Base-by-base conservation (phyloP, 306 rosid species). In the Pyrus bretschneideri region DNA sequence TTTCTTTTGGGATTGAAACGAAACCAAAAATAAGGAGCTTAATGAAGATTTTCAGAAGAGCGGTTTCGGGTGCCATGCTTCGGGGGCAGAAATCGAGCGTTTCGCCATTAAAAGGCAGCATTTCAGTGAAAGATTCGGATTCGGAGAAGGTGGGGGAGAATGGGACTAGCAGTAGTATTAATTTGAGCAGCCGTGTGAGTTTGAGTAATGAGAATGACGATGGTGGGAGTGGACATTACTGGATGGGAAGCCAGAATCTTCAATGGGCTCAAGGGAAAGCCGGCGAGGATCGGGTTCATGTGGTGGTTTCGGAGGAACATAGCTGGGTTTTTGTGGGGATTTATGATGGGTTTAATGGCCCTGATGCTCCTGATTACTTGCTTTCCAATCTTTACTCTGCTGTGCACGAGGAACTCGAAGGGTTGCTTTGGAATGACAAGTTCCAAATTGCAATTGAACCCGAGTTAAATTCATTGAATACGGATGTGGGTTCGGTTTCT, bases 191-290 rank as follows among this genome's bases (percentile, higher is more conserved):
- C 77, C 84, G 75, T 22, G 71, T 52, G 69, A 76, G 77, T 33
- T 73, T 77, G 46, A 54, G 65, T 27, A 57, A 49, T 46, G 73
- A 9, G 27, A 84, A 78, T 38, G 84, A 71, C 18, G 83, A 69
- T 21, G 84, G 52, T 55, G 61, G 77, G n/a, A 54, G 15, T 11
- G 75, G 74, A 22, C 80, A 77, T 62, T 8, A 35, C 58, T 81
- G 61, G 6, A 73, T 83, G 81, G 88, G 74, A 11, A 81, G 82
- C 44, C 30, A 81, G 80, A 82, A 86, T 73, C 85, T 88, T 27
- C 91, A 91, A n/a, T 90, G 96, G 97, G 93, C 96, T 31, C 97
- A 86, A 75, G 96, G 98, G 46, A 94, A 84, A 78, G 93, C 90
- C 5, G 97, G 97, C 14, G 97, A 94, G 79, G 98, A 94, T 71